Base-by-base conservation (phyloP, 2,329 filamentous ascomycete species). In the Sarocladiaceae sp. region DNA sequence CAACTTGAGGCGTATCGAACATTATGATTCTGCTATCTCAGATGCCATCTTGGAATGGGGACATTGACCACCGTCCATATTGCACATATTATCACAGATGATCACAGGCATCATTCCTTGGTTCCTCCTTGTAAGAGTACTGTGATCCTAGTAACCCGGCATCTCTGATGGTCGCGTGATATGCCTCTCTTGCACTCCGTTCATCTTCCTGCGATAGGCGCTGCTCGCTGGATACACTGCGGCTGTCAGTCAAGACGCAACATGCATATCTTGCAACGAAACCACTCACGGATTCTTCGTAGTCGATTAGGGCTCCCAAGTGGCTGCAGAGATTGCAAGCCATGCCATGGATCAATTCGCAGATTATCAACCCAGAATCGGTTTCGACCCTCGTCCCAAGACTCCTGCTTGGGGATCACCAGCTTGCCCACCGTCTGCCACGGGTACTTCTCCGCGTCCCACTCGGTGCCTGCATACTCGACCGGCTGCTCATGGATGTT, bases 371-470 rank as follows among this genome's bases (percentile, higher is more conserved):
- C 65, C 65, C 62, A 69, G 44, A 69, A 69, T 1, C 54, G 56
- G 55, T 65, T 66, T 18, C 63, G 52, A 37, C 63, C 58, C 40
- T 59, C 56, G 41, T 63, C 58, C 41, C 66, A 69, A 15, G 57
- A 63, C 39, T 70, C 62, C 47, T 72, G 66, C 50, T 62, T 61
- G 7, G 33, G 33, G 21, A 45, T 32, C 10, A 40, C 34, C 9
- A 68, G 50, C 20, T 53, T 62, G 2, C 65, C 70, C 5, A 73
- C 62, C 2, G 65, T 68, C 49, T 73, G 65, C 56, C 63, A 73
- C 2, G 68, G 69, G 45, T 68, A 73, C 37, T 67, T 71, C 29
- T 65, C 61, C 3, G 60, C 55, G 37, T 74, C 68, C 69, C 69
- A 73, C 6, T 61, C 55, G 18, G 55, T 65, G 10, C 67, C 65